Conservation (phyloP, 495 filamentous ascomycete genomes). For the Tuber borchii region DNA sequence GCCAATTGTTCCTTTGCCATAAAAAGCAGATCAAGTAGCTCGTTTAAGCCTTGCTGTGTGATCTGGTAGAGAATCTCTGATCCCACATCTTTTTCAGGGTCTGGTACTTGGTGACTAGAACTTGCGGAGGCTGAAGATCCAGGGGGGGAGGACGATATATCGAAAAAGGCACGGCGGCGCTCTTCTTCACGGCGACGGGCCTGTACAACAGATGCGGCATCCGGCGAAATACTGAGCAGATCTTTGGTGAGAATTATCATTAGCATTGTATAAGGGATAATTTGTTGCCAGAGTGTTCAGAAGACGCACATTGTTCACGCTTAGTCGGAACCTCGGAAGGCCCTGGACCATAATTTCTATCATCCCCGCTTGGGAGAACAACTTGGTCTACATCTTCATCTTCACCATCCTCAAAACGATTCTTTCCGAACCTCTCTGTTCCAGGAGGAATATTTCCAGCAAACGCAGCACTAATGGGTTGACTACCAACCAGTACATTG, state of each 20-base stretch:
- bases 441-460: slow-evolving; percentile 56
- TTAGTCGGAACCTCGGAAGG: background rate
- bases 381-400: slow-evolving; percentile 19
- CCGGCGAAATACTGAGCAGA: slow-evolving; percentile 4
- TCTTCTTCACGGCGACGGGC: slow-evolving; percentile 4
- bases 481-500: slow-evolving; percentile 64
- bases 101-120: background rate
- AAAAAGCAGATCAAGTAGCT: slow-evolving; percentile 81
- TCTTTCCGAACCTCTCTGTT: slow-evolving; percentile 15
- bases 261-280: background rate
- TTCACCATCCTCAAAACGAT: slow-evolving; percentile 17
- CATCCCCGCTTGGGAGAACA: slow-evolving; percentile 25
- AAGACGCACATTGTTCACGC: background rate
- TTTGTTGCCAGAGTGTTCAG: background rate
- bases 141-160: slow-evolving; percentile 7
- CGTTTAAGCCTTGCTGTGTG: slow-evolving; percentile 83
- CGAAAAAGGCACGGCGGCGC: slow-evolving; percentile 9
- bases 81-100: slow-evolving; percentile 55
- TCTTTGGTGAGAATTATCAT: background rate
- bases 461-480: slow-evolving; percentile 70
- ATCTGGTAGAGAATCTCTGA: slow-evolving; percentile 87
- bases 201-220: slow-evolving; percentile 6
- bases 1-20: slow-evolving; percentile 70
- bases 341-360: slow-evolving; percentile 17
- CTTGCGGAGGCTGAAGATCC: slow-evolving; percentile 2